phyloP scores from a whole-genome alignment of 2,329 filamentous ascomycete genomes.

The Alternaria novae-zelandiae region DNA sequence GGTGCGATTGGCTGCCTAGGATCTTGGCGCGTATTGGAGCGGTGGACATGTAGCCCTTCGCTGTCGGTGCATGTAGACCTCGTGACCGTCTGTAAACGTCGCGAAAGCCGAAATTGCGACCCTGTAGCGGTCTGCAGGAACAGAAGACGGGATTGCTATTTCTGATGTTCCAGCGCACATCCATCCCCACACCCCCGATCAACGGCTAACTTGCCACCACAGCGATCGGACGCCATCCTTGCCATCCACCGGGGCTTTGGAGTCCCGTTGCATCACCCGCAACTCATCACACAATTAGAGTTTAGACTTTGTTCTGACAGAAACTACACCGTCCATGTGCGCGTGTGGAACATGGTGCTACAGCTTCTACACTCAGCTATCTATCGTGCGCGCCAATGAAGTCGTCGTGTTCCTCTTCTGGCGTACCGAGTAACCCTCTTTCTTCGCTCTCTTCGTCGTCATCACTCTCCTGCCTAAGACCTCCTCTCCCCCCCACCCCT shows the following conservation, averaged over 20 bases:
- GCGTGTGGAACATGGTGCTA: conserved; percentile 1
- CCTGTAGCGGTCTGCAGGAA: conserved; percentile 5
- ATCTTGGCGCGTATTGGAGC: conserved; percentile 12
- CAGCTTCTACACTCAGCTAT: conserved; percentile 6
- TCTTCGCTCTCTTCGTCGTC: conserved; percentile 46
- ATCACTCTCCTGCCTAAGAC: conserved; percentile 41
- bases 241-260: conserved; percentile 1
- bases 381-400: conserved; percentile 22
- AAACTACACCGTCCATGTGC: background rate
- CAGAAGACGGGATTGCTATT: conserved; percentile 1
- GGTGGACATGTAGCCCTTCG: conserved; percentile 13
- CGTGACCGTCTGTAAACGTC: background rate
- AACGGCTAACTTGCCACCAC: conserved; percentile 8
- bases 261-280: conserved; percentile 2
- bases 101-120: conserved; percentile 2
- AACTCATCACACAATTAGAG: background rate
- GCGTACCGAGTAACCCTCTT: conserved; percentile 46
- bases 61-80: conserved; percentile 1
- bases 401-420: conserved; percentile 29
- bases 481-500: conserved; percentile 47
- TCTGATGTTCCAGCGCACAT: background rate
- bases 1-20: conserved; percentile 13
- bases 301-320: background rate
- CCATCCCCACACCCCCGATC: background rate
- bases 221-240: conserved; percentile 1